Evolutionary conservation across 441 rosid species (phyloP).

Genomic region (Brassica balearica): DNA sequence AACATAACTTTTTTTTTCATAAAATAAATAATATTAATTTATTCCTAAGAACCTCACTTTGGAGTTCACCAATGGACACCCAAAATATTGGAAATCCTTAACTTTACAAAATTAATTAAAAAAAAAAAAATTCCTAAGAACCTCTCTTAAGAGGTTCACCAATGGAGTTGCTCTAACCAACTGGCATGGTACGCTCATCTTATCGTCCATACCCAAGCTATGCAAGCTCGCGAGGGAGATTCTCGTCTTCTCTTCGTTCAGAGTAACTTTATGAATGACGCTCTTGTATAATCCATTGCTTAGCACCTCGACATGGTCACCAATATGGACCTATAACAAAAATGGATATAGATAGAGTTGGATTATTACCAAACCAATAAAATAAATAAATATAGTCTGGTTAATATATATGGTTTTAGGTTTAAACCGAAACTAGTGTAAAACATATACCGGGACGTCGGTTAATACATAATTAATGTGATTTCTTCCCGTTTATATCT

Average conservation of each 20-base stretch:
- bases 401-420: not conserved
- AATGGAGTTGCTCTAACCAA: too few relatives aligned
- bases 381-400: not conserved
- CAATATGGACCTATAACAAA: conserved; percentile 53
- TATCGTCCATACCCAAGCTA: conserved; percentile 66
- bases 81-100: too few relatives aligned
- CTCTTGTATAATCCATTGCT: conserved; percentile 74
- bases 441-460: not conserved
- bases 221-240: conserved; percentile 69
- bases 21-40: too few relatives aligned
- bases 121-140: too few relatives aligned
- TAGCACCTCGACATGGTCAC: conserved; percentile 74
- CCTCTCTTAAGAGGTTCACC: too few relatives aligned
- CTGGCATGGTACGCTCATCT: conserved; percentile 58
- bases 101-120: too few relatives aligned
- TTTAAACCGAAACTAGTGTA: not conserved
- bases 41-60: too few relatives aligned
- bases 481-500: not conserved
- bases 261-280: conserved; percentile 55
- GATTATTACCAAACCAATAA: not conserved
- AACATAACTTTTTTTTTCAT: too few relatives aligned
- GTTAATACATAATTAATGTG: not conserved
- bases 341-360: not conserved
- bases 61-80: too few relatives aligned
- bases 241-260: conserved; percentile 52